Evolutionary conservation across 2,329 filamentous ascomycete genomes (phyloP).

Genomic region (Ambrosiella cleistominuta): DNA sequence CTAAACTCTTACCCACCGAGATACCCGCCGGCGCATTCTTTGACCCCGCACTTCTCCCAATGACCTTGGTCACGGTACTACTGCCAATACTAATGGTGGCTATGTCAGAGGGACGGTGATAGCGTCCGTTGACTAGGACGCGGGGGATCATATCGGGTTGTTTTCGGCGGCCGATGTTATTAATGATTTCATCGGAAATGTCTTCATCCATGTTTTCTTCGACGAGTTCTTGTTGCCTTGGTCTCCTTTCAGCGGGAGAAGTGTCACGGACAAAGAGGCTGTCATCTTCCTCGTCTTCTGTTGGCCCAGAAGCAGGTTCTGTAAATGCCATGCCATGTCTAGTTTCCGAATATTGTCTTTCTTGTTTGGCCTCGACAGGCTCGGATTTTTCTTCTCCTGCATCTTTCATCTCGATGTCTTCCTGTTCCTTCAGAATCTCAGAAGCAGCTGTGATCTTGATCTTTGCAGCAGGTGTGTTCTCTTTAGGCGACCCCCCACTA

Average conservation of each 20-base stretch:
- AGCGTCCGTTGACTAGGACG: neutral
- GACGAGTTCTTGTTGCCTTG: neutral
- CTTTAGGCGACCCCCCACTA: neutral
- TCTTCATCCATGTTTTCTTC: neutral
- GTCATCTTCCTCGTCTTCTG: constrained; percentile 4
- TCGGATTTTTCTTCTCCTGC: neutral
- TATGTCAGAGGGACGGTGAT: constrained; percentile 42
- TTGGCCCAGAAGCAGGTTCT: neutral
- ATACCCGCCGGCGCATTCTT: neutral
- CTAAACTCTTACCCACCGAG: neutral
- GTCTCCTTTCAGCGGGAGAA: neutral
- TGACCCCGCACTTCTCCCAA: constrained; percentile 35
- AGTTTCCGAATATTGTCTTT: no score
- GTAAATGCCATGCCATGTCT: no score
- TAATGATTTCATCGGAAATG: neutral
- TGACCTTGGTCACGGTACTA: constrained; percentile 45
- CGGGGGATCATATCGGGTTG: neutral
- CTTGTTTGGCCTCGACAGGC: no score
- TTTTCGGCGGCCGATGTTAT: neutral
- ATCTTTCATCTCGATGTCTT: constrained; percentile 7
- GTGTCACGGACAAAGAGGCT: neutral
- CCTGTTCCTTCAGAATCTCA: constrained; percentile 3
- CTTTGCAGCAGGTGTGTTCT: neutral
- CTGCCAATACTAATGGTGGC: constrained; percentile 62
- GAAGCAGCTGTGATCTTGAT: constrained; percentile 2